phyloP scores from a whole-genome alignment of 345 rosid species.

The Populus pruinosa region DNA sequence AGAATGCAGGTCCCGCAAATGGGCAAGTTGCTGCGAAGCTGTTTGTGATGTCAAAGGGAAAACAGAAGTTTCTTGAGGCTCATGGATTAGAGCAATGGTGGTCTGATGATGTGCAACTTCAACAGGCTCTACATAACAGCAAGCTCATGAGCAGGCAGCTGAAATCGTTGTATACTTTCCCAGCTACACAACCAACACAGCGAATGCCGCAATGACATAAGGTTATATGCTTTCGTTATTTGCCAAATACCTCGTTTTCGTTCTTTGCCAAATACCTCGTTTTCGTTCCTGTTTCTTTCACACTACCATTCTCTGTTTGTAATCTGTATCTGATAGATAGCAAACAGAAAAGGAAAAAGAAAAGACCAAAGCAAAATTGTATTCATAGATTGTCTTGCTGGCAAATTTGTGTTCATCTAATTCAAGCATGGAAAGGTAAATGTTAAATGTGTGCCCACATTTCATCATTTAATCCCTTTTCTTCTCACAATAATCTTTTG shows the following conservation, averaged over 20 bases:
- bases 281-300: constrained; percentile 10
- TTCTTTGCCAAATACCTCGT: constrained; percentile 19
- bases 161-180: constrained; percentile 64
- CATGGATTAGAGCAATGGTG: constrained; percentile 98
- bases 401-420: too few species aligned
- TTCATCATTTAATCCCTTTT: too few species aligned
- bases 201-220: constrained; percentile 12
- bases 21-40: constrained; percentile 70
- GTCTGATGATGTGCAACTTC: constrained; percentile 84
- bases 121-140: constrained; percentile 63
- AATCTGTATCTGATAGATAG: not conserved
- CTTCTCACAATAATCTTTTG: too few species aligned
- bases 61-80: constrained; percentile 89
- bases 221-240: not conserved
- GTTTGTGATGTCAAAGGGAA: constrained; percentile 87
- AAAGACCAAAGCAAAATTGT: too few species aligned
- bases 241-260: constrained; percentile 27
- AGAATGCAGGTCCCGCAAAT: constrained; percentile 40
- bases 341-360: not conserved
- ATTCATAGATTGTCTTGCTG: too few species aligned
- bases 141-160: constrained; percentile 85
- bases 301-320: not conserved
- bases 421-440: too few species aligned
- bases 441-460: too few species aligned
- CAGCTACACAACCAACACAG: constrained; percentile 31